Base-by-base conservation (phyloP, 345 rosid genomes). In the Eucalyptus pauciflora region DNA sequence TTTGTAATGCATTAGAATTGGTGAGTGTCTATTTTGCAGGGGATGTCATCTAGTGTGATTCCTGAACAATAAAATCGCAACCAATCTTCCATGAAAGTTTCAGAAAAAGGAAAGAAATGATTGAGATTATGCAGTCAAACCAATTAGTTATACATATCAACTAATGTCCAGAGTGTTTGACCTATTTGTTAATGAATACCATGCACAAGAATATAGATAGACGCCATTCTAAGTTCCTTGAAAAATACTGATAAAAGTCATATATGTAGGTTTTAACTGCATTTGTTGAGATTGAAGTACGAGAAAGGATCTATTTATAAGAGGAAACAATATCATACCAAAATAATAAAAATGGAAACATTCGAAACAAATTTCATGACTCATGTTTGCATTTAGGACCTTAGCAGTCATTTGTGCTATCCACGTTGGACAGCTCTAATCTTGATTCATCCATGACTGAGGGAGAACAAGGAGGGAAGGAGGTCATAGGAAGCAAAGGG, bases 11-110 rank as follows among this genome's bases (percentile, higher is more conserved):
- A 71, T 17, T 71, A 3, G 81, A 71, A 71, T 4, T 33, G 1
- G 12, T 37, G 45, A 71, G 13, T 17, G 81, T 71, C 7, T 33
- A 31, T 85, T 88, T 71, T 88, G 80, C 93, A 97, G 99, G 95
- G 91, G 24, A 71, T 80, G 69, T 89, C 92, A 69, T 22, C 91
- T 92, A 94, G 90, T 91, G 11, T 85, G 41, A 15, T 41, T 37
- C 41, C 41, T 33, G 33, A 33, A 33, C 33, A 33, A 33, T 33
- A 33, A 33, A 33, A 33, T 33, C 33, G 33, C 33, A 33, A 33
- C 33, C 33, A 33, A 33, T 33, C 33, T 33, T 33, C 33, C 33
- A 33, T 33, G 33, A 33, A 33, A 33, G 33, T 33, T 33, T 33
- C 33, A 33, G 33, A 33, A 33, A 33, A 33, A 33, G 33, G 33